Base-by-base conservation (phyloP, 2,329 filamentous ascomycete genomes). In the Aureobasidium mangrovei region DNA sequence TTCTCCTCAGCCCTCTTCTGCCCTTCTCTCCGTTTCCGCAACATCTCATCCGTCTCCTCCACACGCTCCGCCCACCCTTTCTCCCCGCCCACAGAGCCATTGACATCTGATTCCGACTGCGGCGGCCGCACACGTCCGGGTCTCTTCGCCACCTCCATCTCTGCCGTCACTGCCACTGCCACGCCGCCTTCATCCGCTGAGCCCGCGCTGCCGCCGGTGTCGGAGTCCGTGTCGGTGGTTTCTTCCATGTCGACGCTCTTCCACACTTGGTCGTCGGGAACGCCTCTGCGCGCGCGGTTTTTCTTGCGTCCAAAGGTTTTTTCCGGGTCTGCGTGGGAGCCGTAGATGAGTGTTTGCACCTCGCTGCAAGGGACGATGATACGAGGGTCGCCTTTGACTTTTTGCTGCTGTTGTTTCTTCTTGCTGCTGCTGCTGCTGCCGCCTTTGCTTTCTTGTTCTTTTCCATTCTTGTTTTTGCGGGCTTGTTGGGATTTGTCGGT, bases 71-170 rank as follows among this genome's bases (percentile, higher is more conserved):
- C 75, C 57, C 72, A 67, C 0, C 78, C 77, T 55, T 78, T 79
- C 59, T 81, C 78, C 1, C 79, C 78, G 18, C 77, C 63, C 0
- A 80, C 71, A 55, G 77, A 79, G 41, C 76, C 77, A 48, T 82
- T 81, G 57, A 81, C 75, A 43, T 79, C 72, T 7, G 77, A 77
- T 32, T 69, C 59, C 1, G 60, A 60, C 56, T 76, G 73, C 0
- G 72, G 65, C 0, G 72, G 71, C 3, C 74, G 65, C 2, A 59
- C 45, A 8, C 52, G 39, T 7, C 44, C 45, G 12, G 62, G 61
- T 18, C 27, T 46, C 28, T 58, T 58, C 36, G 56, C 60, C 49
- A 8, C 48, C 56, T 31, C 53, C 45, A 24, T 46, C 55, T 41
- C 56, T 55, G 10, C 56, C 54, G 44, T 56, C 53, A 35, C 43